A percentile compares a stretch with the other conserved stretches of the same genome.
phyloP scores from a whole-genome alignment of 805 yeast genomes.

The Barnettozyma vustinii region DNA sequence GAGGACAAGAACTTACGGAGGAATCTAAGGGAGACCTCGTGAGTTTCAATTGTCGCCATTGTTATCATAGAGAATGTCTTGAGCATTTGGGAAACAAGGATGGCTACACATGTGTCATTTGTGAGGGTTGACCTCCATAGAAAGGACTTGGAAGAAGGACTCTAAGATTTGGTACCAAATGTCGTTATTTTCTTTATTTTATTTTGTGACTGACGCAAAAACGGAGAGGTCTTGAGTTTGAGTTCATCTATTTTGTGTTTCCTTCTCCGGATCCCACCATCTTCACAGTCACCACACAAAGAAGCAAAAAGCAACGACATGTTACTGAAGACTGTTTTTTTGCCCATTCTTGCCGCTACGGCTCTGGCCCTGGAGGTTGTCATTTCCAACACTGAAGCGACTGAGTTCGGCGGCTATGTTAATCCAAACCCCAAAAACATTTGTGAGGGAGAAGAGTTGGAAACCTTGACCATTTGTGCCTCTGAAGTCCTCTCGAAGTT shows the following conservation, averaged over 20 bases:
- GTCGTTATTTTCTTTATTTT: no score
- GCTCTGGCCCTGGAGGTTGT: constrained; percentile 11
- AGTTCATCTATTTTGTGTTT: neutral
- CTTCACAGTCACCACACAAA: neutral
- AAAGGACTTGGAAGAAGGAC: no score
- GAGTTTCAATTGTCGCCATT: constrained; percentile 61
- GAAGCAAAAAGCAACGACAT: constrained; percentile 2
- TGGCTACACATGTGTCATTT: constrained; percentile 34
- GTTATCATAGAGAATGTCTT: constrained; percentile 57
- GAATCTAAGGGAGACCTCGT: constrained; percentile 31
- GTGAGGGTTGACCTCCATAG: constrained; percentile 21
- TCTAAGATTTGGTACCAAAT: no score
- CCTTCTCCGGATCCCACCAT: no score
- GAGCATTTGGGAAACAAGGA: constrained; percentile 37
- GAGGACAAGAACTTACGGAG: constrained; percentile 26
- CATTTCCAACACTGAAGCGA: constrained; percentile 17
- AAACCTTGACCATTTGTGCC: constrained; percentile 39
- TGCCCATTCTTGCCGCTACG: neutral
- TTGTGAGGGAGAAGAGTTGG: constrained; percentile 41
- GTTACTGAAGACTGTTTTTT: constrained; percentile 9
- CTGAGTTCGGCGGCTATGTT: constrained; percentile 38
- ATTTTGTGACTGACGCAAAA: no score
- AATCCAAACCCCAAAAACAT: constrained; percentile 42
- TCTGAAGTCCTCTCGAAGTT: constrained; percentile 40
- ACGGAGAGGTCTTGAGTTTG: neutral